Evolutionary conservation across 2,329 filamentous ascomycete genomes (phyloP).

Genomic region (Monosporascus ibericus): DNA sequence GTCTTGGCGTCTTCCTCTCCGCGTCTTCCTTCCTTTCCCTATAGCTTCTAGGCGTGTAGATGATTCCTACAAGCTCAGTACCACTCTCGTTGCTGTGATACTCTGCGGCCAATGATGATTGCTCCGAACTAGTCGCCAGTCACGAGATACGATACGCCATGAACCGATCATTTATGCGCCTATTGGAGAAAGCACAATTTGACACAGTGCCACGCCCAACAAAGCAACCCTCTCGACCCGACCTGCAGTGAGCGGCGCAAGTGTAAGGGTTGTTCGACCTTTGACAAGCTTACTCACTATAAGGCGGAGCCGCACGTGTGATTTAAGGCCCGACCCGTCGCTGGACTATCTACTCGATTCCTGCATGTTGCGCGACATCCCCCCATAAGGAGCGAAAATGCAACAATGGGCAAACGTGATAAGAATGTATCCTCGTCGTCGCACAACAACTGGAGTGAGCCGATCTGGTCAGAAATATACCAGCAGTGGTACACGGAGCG

Average conservation of each 20-base stretch:
- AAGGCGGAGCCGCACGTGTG: not conserved
- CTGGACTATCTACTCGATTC: slow-evolving; percentile 7
- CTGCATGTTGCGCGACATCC: slow-evolving; percentile 8
- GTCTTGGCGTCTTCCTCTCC: not conserved
- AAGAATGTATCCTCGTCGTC: slow-evolving; percentile 17
- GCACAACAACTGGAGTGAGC: slow-evolving; percentile 20
- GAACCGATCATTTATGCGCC: not conserved
- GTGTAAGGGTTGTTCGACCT: too few relatives aligned
- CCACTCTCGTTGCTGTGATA: not conserved
- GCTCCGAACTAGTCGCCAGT: not conserved
- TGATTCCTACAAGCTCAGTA: not conserved
- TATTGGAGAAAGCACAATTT: not conserved
- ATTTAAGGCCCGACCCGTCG: not conserved
- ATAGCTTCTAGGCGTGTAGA: not conserved
- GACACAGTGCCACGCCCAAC: not conserved
- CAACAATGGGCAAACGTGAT: slow-evolving; percentile 21
- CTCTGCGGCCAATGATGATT: not conserved
- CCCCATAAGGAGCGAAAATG: slow-evolving; percentile 14
- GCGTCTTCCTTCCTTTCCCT: not conserved
- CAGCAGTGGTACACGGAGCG: slow-evolving; percentile 17
- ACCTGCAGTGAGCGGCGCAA: not conserved
- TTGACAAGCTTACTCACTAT: too few relatives aligned
- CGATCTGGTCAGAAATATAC: slow-evolving; percentile 18
- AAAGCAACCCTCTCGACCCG: not conserved
- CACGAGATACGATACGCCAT: not conserved